These are phyloP conservation scores for Musa beccarii DNA, from an alignment of 176 grass and related monocot species.

Conservation along the genomic window DNA sequence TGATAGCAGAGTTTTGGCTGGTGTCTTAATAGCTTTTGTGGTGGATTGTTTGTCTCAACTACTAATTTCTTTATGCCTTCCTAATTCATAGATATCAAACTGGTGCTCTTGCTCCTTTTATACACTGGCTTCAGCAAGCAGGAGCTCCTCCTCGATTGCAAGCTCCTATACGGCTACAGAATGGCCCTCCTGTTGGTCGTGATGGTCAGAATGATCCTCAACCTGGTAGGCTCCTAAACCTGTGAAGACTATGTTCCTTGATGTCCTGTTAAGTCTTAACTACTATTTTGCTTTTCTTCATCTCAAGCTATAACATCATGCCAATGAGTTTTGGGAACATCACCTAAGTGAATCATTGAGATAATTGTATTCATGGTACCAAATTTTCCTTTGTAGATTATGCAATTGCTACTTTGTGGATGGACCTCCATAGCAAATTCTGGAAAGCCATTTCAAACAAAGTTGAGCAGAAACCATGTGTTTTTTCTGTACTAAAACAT, in stretches of 20 bases:
- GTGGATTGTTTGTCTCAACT: not conserved
- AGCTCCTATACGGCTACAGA: slow-evolving; percentile 36
- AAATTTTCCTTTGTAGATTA: too few relatives aligned
- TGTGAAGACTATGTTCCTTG: not conserved
- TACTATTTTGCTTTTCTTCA: not conserved
- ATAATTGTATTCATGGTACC: not conserved
- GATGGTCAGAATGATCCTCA: slow-evolving; percentile 42
- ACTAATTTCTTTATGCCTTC: not conserved
- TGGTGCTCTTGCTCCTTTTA: slow-evolving; percentile 58
- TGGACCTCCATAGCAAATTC: not conserved
- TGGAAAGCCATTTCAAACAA: not conserved
- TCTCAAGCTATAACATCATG: not conserved
- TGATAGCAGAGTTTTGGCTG: too few relatives aligned
- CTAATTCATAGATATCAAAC: slow-evolving; percentile 66
- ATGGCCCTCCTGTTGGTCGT: slow-evolving; percentile 32
- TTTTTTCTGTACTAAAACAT: not conserved
- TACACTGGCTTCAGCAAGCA: slow-evolving; percentile 58
- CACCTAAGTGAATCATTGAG: not conserved
- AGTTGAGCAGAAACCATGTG: too few relatives aligned
- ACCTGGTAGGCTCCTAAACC: slow-evolving; percentile 25
- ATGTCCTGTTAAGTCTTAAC: not conserved
- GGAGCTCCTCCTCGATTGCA: slow-evolving; percentile 59
- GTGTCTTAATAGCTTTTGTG: not conserved
- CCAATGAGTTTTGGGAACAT: not conserved
- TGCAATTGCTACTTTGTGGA: too few relatives aligned